phyloP scores from a whole-genome alignment of 352 stramenopile species.

The Pythium sp. region DNA sequence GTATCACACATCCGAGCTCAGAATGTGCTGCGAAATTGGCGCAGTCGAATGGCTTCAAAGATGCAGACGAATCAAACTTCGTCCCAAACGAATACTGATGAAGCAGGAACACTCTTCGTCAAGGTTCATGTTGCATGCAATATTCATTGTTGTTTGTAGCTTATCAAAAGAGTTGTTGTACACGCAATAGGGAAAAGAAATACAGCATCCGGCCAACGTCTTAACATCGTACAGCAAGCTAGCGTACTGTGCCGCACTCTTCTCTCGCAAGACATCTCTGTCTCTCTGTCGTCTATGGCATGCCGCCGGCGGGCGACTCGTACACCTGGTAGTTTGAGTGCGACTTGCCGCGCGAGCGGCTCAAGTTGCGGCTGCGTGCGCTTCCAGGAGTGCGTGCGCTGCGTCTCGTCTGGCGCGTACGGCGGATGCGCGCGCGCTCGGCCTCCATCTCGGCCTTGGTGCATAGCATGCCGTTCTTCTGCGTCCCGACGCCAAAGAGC shows the following conservation, averaged over 20 bases:
- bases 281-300: slow-evolving; percentile 24
- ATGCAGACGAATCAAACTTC: background rate
- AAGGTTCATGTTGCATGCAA: slow-evolving; percentile 2
- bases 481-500: slow-evolving; percentile 51
- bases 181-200: slow-evolving; percentile 7
- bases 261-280: slow-evolving; percentile 2
- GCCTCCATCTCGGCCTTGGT: slow-evolving; percentile 57
- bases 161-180: slow-evolving; percentile 7
- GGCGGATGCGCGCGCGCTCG: slow-evolving; percentile 50
- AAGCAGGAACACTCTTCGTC: background rate
- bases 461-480: slow-evolving; percentile 68
- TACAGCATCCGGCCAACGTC: background rate
- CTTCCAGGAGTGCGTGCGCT: slow-evolving; percentile 56
- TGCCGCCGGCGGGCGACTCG: slow-evolving; percentile 52
- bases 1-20: too few relatives aligned
- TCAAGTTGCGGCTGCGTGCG: slow-evolving; percentile 58
- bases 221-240: background rate
- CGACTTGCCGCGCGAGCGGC: slow-evolving; percentile 58
- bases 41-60: background rate
- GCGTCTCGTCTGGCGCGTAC: slow-evolving; percentile 44
- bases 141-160: slow-evolving; percentile 1
- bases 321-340: slow-evolving; percentile 73
- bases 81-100: background rate
- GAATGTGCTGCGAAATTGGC: too few relatives aligned
- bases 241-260: background rate